Evolutionary conservation across 495 filamentous ascomycete genomes (phyloP).

Genomic region (Aspergillus campestris): DNA sequence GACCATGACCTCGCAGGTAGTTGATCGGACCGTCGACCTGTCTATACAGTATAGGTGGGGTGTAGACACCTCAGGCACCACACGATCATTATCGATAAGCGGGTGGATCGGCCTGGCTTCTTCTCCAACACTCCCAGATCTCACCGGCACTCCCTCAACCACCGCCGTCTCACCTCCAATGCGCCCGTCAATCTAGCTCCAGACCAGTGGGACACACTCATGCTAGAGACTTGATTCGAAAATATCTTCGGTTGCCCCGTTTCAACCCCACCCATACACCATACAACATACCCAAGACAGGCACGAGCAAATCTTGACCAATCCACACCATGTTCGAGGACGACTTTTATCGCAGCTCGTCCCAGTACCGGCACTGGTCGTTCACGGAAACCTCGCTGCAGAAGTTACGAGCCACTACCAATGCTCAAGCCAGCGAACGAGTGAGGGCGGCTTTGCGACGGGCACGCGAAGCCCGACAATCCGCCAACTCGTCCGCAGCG

Average conservation of each 20-base stretch:
- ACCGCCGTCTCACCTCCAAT: neutral
- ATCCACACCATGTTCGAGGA: conserved; percentile 61
- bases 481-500: conserved; percentile 27
- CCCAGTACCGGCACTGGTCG: conserved; percentile 90
- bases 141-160: neutral
- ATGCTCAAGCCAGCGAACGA: conserved; percentile 59
- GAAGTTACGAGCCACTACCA: conserved; percentile 64
- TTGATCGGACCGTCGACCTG: too few species aligned
- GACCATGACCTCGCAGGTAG: too few species aligned
- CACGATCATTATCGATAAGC: conserved; percentile 18
- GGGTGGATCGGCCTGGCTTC: conserved; percentile 10
- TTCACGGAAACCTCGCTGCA: conserved; percentile 67
- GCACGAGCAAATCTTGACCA: neutral
- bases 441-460: conserved; percentile 56
- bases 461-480: conserved; percentile 31
- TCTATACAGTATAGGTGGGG: neutral
- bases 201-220: too few species aligned
- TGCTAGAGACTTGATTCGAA: too few species aligned
- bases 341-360: conserved; percentile 80
- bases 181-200: too few species aligned
- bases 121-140: neutral
- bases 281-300: neutral
- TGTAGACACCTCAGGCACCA: too few species aligned
- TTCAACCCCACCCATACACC: too few species aligned
- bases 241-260: too few species aligned